These are phyloP conservation scores for Cornus suecica DNA, from an alignment of 148 eudicot genomes.

Conservation along the genomic window DNA sequence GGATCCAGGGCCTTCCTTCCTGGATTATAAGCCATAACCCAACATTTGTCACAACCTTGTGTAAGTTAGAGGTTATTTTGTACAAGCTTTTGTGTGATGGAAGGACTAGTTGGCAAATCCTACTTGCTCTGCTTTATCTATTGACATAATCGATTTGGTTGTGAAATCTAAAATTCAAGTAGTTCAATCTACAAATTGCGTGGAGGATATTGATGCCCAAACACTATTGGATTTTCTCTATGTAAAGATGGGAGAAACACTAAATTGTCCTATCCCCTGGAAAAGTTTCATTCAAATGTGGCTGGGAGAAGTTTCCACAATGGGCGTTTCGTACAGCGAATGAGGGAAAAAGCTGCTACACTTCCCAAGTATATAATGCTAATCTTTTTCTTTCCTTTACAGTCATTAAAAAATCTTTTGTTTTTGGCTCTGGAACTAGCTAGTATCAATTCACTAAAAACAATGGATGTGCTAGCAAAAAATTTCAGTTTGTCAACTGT, in stretches of 20 bases:
- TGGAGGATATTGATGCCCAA: conserved; percentile 55
- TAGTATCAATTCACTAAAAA: neutral
- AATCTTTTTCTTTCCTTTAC: too few species aligned
- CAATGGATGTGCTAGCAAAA: too few species aligned
- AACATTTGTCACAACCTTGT: too few species aligned
- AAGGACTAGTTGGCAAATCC: too few species aligned
- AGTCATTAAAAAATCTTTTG: too few species aligned
- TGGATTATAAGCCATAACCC: too few species aligned
- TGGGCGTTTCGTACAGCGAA: conserved; percentile 54
- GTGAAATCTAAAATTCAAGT: neutral
- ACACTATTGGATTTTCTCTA: conserved; percentile 49
- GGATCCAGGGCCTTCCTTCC: too few species aligned
- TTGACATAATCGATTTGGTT: neutral
- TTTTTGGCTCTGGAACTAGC: too few species aligned
- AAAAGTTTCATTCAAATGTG: conserved; percentile 46
- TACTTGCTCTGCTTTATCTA: neutral
- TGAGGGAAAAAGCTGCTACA: conserved; percentile 48
- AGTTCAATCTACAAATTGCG: conserved; percentile 38
- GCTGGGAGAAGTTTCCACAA: conserved; percentile 58
- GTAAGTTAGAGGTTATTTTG: too few species aligned
- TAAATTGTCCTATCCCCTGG: conserved; percentile 45
- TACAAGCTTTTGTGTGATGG: too few species aligned
- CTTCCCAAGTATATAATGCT: conserved; percentile 43
- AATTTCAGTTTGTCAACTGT: too few species aligned
- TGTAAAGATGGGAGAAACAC: conserved; percentile 47